These are phyloP conservation scores for Leersia perrieri DNA, from an alignment of 176 grass and related monocot genomes.

Conservation along the genomic window DNA sequence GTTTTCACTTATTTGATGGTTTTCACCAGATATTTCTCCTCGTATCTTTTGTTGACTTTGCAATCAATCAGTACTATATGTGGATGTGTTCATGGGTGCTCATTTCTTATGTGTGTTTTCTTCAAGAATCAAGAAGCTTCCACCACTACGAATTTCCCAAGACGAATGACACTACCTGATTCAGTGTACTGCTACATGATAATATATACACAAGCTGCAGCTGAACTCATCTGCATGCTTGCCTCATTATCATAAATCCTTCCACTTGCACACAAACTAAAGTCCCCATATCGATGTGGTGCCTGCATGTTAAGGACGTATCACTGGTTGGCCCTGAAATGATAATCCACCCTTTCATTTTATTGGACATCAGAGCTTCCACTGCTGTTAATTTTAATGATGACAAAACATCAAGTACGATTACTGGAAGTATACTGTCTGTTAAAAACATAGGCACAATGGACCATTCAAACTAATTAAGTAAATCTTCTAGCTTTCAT, in stretches of 20 bases:
- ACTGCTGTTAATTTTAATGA: neutral
- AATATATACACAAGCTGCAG: neutral
- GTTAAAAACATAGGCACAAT: neutral
- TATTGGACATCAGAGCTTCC: neutral
- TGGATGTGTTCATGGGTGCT: neutral
- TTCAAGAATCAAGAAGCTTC: constrained; percentile 11
- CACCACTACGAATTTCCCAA: neutral
- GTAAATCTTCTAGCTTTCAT: neutral
- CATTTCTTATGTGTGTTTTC: constrained; percentile 9
- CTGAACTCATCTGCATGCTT: neutral
- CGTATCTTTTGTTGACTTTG: constrained; percentile 25
- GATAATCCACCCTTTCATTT: neutral
- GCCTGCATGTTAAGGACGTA: constrained; percentile 28
- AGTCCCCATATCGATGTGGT: neutral
- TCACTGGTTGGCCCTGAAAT: constrained; percentile 4
- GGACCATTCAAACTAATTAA: neutral
- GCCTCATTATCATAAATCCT: neutral
- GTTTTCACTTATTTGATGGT: too few relatives aligned
- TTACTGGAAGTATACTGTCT: neutral
- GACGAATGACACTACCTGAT: neutral
- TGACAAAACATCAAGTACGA: neutral
- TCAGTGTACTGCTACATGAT: neutral
- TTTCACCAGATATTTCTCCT: too few relatives aligned
- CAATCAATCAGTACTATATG: constrained; percentile 1
- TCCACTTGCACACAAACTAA: constrained; percentile 17